Conservation (phyloP, 768 basidiomycete species). For the Boletales sp. region DNA sequence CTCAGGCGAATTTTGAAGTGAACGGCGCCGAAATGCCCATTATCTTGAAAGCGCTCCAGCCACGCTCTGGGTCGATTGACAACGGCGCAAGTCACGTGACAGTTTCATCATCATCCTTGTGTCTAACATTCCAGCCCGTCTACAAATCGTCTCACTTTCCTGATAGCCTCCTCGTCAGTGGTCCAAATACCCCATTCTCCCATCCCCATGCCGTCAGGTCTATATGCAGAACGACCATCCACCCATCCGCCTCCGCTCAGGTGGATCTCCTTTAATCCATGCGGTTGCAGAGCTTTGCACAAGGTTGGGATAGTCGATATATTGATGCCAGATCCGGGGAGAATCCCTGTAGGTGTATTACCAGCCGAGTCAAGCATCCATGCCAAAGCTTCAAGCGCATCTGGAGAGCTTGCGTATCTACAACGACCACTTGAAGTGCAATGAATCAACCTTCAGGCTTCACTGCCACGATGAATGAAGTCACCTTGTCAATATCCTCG, state of each 20-base stretch:
- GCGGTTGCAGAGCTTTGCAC: conserved; percentile 47
- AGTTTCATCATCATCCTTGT: background rate
- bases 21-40: conserved; percentile 30
- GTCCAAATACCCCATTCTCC: conserved; percentile 72
- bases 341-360: conserved; percentile 34
- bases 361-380: conserved; percentile 33
- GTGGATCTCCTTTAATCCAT: conserved; percentile 67
- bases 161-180: conserved; percentile 51
- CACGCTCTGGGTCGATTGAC: conserved; percentile 17
- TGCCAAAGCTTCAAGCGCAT: conserved; percentile 40
- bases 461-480: background rate
- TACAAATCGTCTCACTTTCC: conserved; percentile 46
- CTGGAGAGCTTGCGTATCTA: conserved; percentile 33
- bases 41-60: conserved; percentile 29
- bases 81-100: conserved; percentile 28
- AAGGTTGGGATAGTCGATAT: conserved; percentile 47
- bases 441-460: background rate
- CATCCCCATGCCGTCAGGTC: conserved; percentile 65
- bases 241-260: conserved; percentile 70
- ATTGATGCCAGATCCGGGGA: conserved; percentile 79
- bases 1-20: conserved; percentile 27
- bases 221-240: conserved; percentile 48
- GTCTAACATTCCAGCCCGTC: conserved; percentile 23
- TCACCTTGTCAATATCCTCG: conserved; percentile 78
- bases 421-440: conserved; percentile 49